These are phyloP conservation scores for Postia placenta DNA, from an alignment of 768 basidiomycete genomes.

Conservation along the genomic window DNA sequence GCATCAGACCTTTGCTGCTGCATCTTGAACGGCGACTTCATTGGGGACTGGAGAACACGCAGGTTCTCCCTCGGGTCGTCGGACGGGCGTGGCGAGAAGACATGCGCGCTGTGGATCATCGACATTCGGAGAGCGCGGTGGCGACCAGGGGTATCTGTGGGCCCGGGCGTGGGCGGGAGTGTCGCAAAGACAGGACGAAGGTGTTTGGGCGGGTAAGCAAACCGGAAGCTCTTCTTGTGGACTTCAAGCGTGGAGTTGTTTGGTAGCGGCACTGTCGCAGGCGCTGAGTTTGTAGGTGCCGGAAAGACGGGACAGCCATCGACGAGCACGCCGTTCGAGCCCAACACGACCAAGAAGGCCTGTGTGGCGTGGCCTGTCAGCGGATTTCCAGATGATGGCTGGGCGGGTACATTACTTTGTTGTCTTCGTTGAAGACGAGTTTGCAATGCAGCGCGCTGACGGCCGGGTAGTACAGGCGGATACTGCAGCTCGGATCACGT, in stretches of 20 bases:
- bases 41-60: slow-evolving; percentile 53
- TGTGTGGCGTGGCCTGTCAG: slow-evolving; percentile 20
- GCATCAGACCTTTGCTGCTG: slow-evolving; percentile 7
- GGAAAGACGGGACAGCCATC: slow-evolving; percentile 64
- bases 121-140: slow-evolving; percentile 53
- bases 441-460: slow-evolving; percentile 62
- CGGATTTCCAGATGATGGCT: not conserved
- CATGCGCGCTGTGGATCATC: slow-evolving; percentile 70
- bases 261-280: slow-evolving; percentile 54
- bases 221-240: slow-evolving; percentile 63
- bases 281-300: slow-evolving; percentile 22
- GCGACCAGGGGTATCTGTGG: slow-evolving; percentile 25
- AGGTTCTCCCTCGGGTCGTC: slow-evolving; percentile 58
- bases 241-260: slow-evolving; percentile 67
- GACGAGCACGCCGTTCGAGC: slow-evolving; percentile 48
- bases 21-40: slow-evolving; percentile 28
- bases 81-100: slow-evolving; percentile 63
- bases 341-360: slow-evolving; percentile 66
- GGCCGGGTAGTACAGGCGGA: slow-evolving; percentile 63
- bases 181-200: slow-evolving; percentile 38
- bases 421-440: slow-evolving; percentile 54
- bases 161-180: slow-evolving; percentile 44
- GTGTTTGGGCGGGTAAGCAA: slow-evolving; percentile 71
- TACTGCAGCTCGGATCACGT: slow-evolving; percentile 54
- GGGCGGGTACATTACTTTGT: slow-evolving; percentile 41